Evolutionary conservation across 176 grass and related monocot species (phyloP), one percentile per base, ranked within the genome.

Genomic region (Paspalum vaginatum): DNA sequence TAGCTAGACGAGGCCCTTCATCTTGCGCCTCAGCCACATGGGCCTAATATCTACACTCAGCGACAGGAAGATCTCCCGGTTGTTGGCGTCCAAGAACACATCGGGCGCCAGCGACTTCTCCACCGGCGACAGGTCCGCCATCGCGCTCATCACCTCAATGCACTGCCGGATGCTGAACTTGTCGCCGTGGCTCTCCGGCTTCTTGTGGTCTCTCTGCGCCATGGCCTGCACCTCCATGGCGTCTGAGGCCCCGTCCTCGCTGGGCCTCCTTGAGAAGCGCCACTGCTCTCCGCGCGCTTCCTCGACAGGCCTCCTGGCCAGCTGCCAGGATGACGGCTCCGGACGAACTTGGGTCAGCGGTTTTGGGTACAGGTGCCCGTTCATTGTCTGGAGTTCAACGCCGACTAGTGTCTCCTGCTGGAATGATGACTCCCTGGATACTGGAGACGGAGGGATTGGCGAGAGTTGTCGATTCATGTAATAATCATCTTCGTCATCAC

Each of bases 371-470:
- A 91, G 65, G 53, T 91, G 89, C 15, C 89, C 89, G 10, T 91
- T 88, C 89, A 91, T 78, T 9, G 85, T 87, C 20, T 84, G 78
- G 14, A 85, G 60, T 82, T 85, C 89, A 4, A 87, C 72, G 0
- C 85, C 85, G 1, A 85, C 89, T 47, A 85, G 85, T 58, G 85
- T 69, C 14, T 87, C 89, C 74, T 91, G 89, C 49, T 82, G 85
- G 78, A 91, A 91, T 21, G 89, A 91, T 67, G 89, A 91, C 66
- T 91, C 89, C 26, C 89, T 85, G 53, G 89, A 91, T 52, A 91
- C 73, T 11, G 89, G 89, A 42, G 89, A 91, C 22, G 78, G 85
- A 51, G 81, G 78, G 47, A 88, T 72, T 21, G 85, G 85, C 5
- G 89, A 91, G 45, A 87, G 83, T 24, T 61, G 64, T 7, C 88